Evolutionary conservation across 1,284 basidiomycete species (phyloP), one percentile per base, ranked within the genome.

Genomic region (Microstroma glucosiphilum): DNA sequence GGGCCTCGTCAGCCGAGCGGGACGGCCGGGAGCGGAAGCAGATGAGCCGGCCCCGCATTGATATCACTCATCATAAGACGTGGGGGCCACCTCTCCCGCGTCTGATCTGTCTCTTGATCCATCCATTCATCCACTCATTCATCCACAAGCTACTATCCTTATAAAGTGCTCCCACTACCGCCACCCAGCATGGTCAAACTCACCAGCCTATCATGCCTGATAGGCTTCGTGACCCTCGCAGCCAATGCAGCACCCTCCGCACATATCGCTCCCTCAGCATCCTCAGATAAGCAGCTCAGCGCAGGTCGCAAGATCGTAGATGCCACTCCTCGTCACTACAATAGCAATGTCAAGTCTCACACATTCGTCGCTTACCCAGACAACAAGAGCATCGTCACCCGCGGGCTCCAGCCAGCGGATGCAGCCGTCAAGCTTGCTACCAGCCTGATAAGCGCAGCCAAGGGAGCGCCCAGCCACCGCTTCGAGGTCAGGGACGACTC

Each of bases 401-500:
- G 19, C 13, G 51, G 25, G 15, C n/a, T 21, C 7, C 8, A 54
- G 51, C 21, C 43, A 17, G 43, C 21, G 17, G 51, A 54, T 15
- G 51, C 25, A 7, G 51, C 51, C 26, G 21, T 54, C 51, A 13
- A 25, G 13, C 51, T 54, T 25, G 51, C 51, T 15, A 13, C 15
- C 6, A 15, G 13, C 21, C 51, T 54, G 13, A 15, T 54, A 19
- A 25, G 51, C 51, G 51, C 13, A 19, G 26, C 19, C 43, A 17
- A n/a, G 17, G 43, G 17, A 21, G 6, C 2, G 51, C 26, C 6
- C 7, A 23, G 21, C 21, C 13, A 13, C 51, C n/a, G 25, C 46
- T 69, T 73, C n/a, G 68, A 65, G 65, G 62, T 73, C 21, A 62
- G 70, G 19, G 64, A 65, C 41, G 72, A 73, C 58, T 70, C 69